These are phyloP conservation scores for Acrocalymma vagum DNA, from an alignment of 2,329 filamentous ascomycete species.

Conservation along the genomic window DNA sequence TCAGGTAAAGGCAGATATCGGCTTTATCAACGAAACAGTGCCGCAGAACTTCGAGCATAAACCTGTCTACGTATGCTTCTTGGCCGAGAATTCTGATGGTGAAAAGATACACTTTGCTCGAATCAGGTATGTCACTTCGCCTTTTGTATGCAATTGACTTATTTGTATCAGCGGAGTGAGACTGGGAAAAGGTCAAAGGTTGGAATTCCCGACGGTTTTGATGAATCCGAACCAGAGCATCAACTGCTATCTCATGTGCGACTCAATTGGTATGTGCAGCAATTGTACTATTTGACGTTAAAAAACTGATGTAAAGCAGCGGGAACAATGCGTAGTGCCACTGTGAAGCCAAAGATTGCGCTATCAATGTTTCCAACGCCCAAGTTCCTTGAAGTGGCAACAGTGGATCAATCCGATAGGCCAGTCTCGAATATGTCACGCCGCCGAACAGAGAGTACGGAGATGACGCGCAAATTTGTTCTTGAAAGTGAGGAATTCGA, in stretches of 20 bases:
- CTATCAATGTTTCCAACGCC: constrained; percentile 51
- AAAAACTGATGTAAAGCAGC: constrained; percentile 49
- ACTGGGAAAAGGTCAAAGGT: constrained; percentile 67
- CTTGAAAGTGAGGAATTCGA: constrained; percentile 59
- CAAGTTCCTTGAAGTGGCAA: constrained; percentile 25
- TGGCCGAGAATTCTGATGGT: constrained; percentile 76
- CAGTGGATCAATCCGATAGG: constrained; percentile 17
- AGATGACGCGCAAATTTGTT: constrained; percentile 13
- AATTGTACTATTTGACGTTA: accelerated
- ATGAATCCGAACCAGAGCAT: constrained; percentile 65
- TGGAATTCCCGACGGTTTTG: constrained; percentile 68
- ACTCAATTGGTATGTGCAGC: constrained; percentile 75
- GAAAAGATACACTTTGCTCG: constrained; percentile 73
- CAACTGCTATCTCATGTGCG: constrained; percentile 78
- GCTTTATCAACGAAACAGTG: constrained; percentile 73
- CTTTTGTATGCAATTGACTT: constrained; percentile 3
- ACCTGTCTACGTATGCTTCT: constrained; percentile 74
- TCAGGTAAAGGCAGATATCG: constrained; percentile 71
- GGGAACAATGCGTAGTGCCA: constrained; percentile 64
- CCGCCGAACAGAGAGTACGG: constrained; percentile 29
- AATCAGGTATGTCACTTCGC: constrained; percentile 54
- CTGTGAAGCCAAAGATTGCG: constrained; percentile 60
- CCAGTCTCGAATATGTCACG: constrained; percentile 40
- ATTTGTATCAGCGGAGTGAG: constrained; percentile 68
- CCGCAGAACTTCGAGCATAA: constrained; percentile 70